Base-by-base conservation (phyloP, 2,329 filamentous ascomycete species). In the Colletotrichum tropicicola region DNA sequence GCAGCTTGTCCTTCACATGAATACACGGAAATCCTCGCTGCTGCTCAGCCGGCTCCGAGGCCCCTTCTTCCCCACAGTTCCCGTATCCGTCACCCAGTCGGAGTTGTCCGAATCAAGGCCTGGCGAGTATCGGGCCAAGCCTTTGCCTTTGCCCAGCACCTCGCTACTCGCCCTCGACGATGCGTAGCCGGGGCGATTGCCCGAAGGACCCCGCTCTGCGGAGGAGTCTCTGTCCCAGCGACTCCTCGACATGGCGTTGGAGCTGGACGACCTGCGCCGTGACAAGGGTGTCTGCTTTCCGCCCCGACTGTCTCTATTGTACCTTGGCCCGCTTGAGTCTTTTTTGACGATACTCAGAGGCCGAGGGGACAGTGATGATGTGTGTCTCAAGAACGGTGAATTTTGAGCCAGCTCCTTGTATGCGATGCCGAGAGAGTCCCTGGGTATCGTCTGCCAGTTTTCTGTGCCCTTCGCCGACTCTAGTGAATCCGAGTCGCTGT, bases 51-150 rank as follows among this genome's bases (percentile, higher is more conserved):
- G 54, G 41, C 59, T 59, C 19, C 30, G 48, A 54, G 54, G 54
- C 28, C 47, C 55, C 44, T 32, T 54, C 23, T 56, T 56, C 51
- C 54, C 59, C 54, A 52, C 32, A 17, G 65, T 58, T 15, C 60
- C 65, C 23, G 52, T 48, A 30, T 68, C 67, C 9, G 67, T 68
- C 51, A 61, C 53, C 67, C 67, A 68, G 49, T 57, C 67, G 12
- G 65, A 67, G 13, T 35, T 43, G 12, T 65, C 67, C 27, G 66
- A 68, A 15, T 62, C 66, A 21, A 35, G 41, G 23, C 58, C 58
- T 19, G 63, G 32, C 7, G 63, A 59, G 41, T 61, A 61, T 64
- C 44, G 48, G 12, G 52, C 53, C 23, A 61, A 17, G 10, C 45
- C 52, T 30, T 68, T 65, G 10, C 61, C 65, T 35, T 61, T 63